Base-by-base conservation (phyloP, 345 rosid species). In the Rhodamnia rubescens region DNA sequence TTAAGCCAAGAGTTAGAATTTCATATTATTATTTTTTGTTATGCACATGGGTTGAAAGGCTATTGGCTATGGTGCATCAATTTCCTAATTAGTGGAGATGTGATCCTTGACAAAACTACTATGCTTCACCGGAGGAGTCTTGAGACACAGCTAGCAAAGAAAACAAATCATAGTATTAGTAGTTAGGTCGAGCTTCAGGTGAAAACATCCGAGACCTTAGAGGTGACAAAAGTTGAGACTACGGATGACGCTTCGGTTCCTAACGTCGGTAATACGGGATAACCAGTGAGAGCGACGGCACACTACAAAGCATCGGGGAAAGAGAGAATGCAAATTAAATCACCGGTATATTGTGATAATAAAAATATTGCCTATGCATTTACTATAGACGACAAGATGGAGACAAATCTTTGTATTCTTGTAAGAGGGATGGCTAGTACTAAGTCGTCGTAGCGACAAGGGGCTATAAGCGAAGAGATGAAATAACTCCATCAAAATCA, bases 51-150 rank as follows among this genome's bases (percentile, higher is more conserved):
- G 5, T 0, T 29, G 42, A 15, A 27, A 64, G 44, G 22, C 22
- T 36, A 64, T 0, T 5, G 40, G 4, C 1, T 29, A 16, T 64
- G 75, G 11, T 29, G 20, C 74, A 27, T 27, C 0, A 2, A 3
- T 59, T 57, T 27, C 15, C 74, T 59, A n/a, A 16, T 29, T 29
- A 64, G 42, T 64, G 32, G 75, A 29, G 42, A 15, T 29, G 42
- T 20, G 32, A 64, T 64, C 6, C 4, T 64, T 8, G 21, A 61
- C 40, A 2, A 64, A 40, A 61, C 1, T 0, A 0, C 0, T 61
- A 15, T 61, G 21, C 22, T 15, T 61, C 10, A 1, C 29, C 9
- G 15, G 11, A 61, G 21, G 40, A 61, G 74, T 61, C 74, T 61
- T 61, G 10, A 29, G 21, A 36, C 42, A 29, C 21, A 61, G 29